Evolutionary conservation across 2,329 filamentous ascomycete genomes (phyloP).

Genomic region (Fusarium anguioides): DNA sequence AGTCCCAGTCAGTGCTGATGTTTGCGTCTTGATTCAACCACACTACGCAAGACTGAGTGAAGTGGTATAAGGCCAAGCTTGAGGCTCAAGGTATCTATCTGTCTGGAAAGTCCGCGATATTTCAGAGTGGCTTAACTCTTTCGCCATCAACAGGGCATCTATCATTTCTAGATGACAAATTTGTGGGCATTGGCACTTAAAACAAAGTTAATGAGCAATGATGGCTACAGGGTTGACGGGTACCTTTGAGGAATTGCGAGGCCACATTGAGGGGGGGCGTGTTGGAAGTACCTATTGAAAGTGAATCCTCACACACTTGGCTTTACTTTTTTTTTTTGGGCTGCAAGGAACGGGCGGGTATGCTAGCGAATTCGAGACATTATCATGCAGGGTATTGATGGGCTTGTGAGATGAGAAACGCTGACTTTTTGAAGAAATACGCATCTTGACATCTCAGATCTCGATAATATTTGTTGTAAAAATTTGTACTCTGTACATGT

Average conservation of each 20-base stretch:
- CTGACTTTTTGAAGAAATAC: background rate
- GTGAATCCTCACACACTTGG: background rate
- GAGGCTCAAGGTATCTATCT: background rate
- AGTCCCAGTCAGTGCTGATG: background rate
- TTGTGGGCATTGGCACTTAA: background rate
- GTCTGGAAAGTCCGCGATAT: no score
- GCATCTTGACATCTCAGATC: background rate
- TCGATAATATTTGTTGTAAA: background rate
- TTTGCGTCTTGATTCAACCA: background rate
- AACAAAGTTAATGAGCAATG: background rate
- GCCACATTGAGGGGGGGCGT: slow-evolving; percentile 7
- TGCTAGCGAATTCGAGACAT: slow-evolving; percentile 20
- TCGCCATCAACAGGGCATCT: background rate
- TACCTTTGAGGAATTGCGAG: background rate
- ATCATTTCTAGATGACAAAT: background rate
- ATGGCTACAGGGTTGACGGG: background rate
- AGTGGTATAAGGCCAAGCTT: background rate
- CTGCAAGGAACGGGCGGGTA: slow-evolving; percentile 19
- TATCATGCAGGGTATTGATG: slow-evolving; percentile 14
- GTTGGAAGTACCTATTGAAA: slow-evolving; percentile 1
- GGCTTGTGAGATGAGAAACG: background rate
- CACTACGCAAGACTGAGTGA: background rate
- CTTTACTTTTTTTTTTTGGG: slow-evolving; percentile 15
- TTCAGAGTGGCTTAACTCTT: background rate
- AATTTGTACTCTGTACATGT: no score